These are phyloP conservation scores for Talaromyces sp. DNA, from an alignment of 2,329 filamentous ascomycete species.

Conservation along the genomic window DNA sequence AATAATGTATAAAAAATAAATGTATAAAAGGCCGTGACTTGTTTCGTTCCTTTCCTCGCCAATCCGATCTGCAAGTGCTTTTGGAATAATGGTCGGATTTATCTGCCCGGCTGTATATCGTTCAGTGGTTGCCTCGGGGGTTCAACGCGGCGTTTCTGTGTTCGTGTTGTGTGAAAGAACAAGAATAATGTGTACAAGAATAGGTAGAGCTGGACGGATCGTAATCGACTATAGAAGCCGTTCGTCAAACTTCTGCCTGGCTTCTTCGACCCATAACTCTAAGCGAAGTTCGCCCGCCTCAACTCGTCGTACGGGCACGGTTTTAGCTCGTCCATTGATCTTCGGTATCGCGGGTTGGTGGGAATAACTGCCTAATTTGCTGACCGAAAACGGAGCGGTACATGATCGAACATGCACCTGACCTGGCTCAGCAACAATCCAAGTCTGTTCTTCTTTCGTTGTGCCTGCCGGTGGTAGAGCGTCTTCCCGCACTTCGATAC, in stretches of 20 bases:
- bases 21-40: background rate
- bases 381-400: constrained; percentile 40
- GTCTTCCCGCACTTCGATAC: constrained; percentile 48
- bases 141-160: background rate
- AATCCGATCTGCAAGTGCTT: background rate
- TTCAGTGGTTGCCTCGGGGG: background rate
- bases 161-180: background rate
- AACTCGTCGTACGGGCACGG: constrained; percentile 60
- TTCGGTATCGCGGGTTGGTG: constrained; percentile 32
- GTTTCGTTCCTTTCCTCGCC: background rate
- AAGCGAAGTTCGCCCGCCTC: constrained; percentile 64
- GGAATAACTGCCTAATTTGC: constrained; percentile 32
- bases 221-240: constrained; percentile 11
- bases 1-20: background rate
- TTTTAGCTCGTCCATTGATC: constrained; percentile 51
- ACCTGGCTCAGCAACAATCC: constrained; percentile 58
- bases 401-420: constrained; percentile 39
- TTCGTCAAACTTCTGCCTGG: constrained; percentile 49
- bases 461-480: constrained; percentile 47
- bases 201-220: background rate
- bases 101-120: background rate
- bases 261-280: constrained; percentile 69
- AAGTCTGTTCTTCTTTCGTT: constrained; percentile 52
- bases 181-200: constrained; percentile 15
- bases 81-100: background rate